These are phyloP conservation scores for Pseudozyma sp. DNA, from an alignment of 1,284 basidiomycete genomes.

Conservation along the genomic window DNA sequence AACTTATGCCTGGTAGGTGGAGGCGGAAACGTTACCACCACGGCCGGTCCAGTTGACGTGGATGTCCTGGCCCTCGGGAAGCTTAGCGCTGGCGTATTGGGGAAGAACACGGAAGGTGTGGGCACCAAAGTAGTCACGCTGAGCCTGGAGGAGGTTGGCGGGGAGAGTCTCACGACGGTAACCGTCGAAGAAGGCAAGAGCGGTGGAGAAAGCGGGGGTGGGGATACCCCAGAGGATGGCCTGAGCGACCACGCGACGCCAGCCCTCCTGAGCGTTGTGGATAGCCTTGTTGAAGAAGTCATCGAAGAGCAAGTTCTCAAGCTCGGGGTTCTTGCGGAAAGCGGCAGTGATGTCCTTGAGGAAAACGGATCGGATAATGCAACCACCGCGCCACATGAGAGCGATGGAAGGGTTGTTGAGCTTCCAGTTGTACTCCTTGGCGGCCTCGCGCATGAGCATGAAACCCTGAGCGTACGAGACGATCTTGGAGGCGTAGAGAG, in stretches of 20 bases:
- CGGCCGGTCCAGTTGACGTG: constrained; percentile 82
- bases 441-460: constrained; percentile 99
- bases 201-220: constrained; percentile 93
- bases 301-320: constrained; percentile 95
- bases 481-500: constrained; percentile 98
- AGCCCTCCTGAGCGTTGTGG: constrained; percentile 94
- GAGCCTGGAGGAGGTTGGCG: constrained; percentile 91
- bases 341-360: constrained; percentile 76
- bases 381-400: constrained; percentile 99
- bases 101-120: constrained; percentile 61
- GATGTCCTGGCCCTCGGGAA: constrained; percentile 81
- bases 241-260: constrained; percentile 97
- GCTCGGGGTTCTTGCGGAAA: constrained; percentile 84
- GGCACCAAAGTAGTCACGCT: constrained; percentile 74
- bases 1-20: constrained; percentile 86
- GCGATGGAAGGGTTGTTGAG: constrained; percentile 91
- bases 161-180: constrained; percentile 88
- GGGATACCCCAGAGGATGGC: constrained; percentile 97
- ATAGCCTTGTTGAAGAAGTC: constrained; percentile 97
- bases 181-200: constrained; percentile 98
- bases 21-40: constrained; percentile 91
- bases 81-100: constrained; percentile 58
- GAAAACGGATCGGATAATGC: constrained; percentile 81
- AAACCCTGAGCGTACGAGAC: constrained; percentile 90
- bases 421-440: constrained; percentile 82